Evolutionary conservation across 2,329 filamentous ascomycete species (phyloP).

Genomic region (Metarhizium brunneum): DNA sequence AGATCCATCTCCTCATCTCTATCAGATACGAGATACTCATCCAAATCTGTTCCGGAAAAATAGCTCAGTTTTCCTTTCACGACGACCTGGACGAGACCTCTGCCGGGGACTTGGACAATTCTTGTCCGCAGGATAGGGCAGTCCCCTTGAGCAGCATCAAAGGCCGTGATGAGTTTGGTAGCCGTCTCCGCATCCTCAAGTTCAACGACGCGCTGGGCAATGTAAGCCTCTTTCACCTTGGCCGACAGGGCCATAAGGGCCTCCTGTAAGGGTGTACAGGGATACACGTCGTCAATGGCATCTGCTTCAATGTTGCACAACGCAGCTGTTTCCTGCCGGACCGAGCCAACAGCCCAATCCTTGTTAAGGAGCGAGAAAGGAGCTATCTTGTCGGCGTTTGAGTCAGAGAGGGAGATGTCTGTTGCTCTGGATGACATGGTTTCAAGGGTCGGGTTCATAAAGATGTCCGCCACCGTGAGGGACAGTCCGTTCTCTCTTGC

Average conservation of each 20-base stretch:
- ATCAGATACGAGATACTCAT: conserved; percentile 31
- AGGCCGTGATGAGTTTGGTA: conserved; percentile 29
- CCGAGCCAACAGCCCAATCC: neutral
- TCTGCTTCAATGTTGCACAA: conserved; percentile 8
- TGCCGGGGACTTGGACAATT: conserved; percentile 34
- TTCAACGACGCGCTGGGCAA: conserved; percentile 38
- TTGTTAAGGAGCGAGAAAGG: neutral
- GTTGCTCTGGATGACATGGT: neutral
- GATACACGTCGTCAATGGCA: conserved; percentile 12
- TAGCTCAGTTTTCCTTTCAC: conserved; percentile 29
- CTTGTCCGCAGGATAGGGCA: conserved; percentile 38
- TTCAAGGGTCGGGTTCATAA: neutral
- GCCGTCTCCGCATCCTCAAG: conserved; percentile 21
- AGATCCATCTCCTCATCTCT: conserved; percentile 32
- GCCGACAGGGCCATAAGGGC: conserved; percentile 28
- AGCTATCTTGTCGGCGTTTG: neutral
- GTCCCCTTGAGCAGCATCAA: conserved; percentile 26
- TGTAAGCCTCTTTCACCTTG: conserved; percentile 41
- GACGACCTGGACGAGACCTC: conserved; percentile 38
- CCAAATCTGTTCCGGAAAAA: conserved; percentile 23
- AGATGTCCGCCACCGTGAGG: conserved; percentile 1
- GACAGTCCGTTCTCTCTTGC: neutral
- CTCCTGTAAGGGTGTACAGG: conserved; percentile 14
- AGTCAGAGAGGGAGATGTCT: neutral
- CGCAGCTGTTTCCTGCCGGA: conserved; percentile 2